These are phyloP conservation scores for Starmerella asiatica DNA, from an alignment of 805 yeast species.

Conservation along the genomic window DNA sequence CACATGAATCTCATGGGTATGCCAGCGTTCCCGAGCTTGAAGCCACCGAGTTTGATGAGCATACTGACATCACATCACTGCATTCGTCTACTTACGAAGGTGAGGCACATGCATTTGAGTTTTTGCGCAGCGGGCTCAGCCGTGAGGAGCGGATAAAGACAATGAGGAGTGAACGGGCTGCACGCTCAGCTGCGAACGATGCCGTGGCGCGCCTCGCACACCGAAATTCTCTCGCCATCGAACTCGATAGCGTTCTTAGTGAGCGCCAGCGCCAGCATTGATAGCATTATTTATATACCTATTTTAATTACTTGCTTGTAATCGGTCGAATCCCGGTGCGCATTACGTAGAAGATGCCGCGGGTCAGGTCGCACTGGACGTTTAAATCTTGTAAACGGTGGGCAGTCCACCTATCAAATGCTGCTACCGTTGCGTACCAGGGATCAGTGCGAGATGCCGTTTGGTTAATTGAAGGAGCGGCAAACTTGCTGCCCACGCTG, in stretches of 20 bases:
- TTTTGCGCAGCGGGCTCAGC: slow-evolving; percentile 5
- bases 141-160: slow-evolving; percentile 17
- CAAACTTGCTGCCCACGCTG: no score
- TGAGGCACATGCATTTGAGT: neutral
- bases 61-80: neutral
- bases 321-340: no score
- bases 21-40: slow-evolving; percentile 3
- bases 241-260: slow-evolving; percentile 12
- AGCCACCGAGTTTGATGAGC: neutral
- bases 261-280: no score
- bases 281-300: no score
- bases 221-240: slow-evolving; percentile 5
- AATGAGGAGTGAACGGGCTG: slow-evolving; percentile 1
- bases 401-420: neutral
- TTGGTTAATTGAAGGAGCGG: no score
- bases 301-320: no score
- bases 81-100: slow-evolving; percentile 10
- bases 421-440: neutral
- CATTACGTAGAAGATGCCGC: neutral
- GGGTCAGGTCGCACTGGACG: neutral
- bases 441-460: no score
- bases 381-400: neutral
- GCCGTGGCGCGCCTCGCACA: neutral
- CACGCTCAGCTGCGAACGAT: neutral
- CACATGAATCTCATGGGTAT: neutral